phyloP scores from a whole-genome alignment of 208 protist genomes.

The Acanthamoeba lugdunensis region DNA sequence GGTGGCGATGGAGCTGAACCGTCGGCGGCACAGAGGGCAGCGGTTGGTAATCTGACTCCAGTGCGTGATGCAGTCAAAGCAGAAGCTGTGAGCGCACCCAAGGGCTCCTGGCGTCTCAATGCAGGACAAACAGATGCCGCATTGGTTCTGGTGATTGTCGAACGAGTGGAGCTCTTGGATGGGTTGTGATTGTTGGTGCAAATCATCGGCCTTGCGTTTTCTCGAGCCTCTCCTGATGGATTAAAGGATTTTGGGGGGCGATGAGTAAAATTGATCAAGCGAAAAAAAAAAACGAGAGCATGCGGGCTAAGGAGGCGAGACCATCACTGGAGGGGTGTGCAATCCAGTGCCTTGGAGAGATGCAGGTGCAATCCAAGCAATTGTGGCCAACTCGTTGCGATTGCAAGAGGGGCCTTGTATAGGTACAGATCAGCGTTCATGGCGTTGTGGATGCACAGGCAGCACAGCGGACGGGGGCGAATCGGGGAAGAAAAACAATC shows the following conservation, averaged over 20 bases:
- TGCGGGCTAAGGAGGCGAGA: no score
- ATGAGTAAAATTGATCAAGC: no score
- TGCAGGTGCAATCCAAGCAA: constrained; percentile 39
- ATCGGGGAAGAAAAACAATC: no score
- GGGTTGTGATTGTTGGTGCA: not conserved
- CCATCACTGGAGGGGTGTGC: constrained; percentile 32
- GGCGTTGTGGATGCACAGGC: no score
- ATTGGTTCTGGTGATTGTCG: not conserved
- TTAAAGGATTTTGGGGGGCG: not conserved
- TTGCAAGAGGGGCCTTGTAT: not conserved
- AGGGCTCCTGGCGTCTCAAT: not conserved
- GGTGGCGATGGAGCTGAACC: constrained; percentile 15
- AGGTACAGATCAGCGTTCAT: not conserved
- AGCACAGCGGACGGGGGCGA: no score
- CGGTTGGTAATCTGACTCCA: not conserved
- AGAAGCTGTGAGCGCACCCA: not conserved
- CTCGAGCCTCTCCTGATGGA: not conserved
- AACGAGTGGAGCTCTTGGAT: no score
- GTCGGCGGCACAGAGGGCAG: constrained; percentile 4
- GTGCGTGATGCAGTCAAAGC: constrained; percentile 18
- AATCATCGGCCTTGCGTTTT: not conserved
- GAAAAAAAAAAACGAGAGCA: no score
- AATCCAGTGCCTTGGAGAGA: constrained; percentile 35
- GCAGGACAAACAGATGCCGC: constrained; percentile 3
- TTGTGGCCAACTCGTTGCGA: not conserved